Base-by-base conservation (phyloP, 2,329 filamentous ascomycete species). In the Alternaria viburni region DNA sequence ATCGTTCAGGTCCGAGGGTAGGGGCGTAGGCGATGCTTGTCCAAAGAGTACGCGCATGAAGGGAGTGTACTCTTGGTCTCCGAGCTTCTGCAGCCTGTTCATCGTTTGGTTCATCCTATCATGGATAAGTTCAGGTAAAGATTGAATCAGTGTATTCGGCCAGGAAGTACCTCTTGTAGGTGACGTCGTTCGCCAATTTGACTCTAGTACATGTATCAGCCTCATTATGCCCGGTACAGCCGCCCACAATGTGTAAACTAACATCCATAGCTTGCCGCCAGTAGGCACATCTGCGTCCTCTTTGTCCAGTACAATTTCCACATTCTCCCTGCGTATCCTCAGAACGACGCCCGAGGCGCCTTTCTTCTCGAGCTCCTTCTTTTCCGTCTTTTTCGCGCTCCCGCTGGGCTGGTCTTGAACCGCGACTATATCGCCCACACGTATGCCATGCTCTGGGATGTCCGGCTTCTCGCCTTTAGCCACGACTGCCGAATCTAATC, bases 341-440 rank as follows among this genome's bases (percentile, higher is more conserved):
- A 88, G 87, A 28, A 96, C 88, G 3, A 96, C 92, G 4, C 91
- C 92, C 54, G 88, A 85, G 2, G 84, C 86, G 2, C 91, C 91
- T 69, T 86, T 88, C 77, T 85, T 87, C 83, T 91, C 90, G 63
- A 92, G 81, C 58, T 92, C 91, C 68, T 85, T 87, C 59, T 91
- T 88, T 81, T 93, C 91, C 61, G 86, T 86, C 84, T 91, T 93
- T 83, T 88, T 91, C 49, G 90, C 90, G 7, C 81, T 80, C 7
- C 91, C 91, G 11, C 88, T 86, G 0, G 91, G 89, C 83, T 94
- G 91, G 79, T 93, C 91, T 49, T 89, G 86, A 41, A 95, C 86
- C 2, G 90, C 84, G 21, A 95, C 91, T 63, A 96, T 92, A 78
- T 96, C 93, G 1, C 93, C 93, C 0, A 88, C 86, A 3, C 92